Evolutionary conservation across 1,284 basidiomycete species (phyloP), one percentile per base, ranked within the genome.

Genomic region (Heterobasidion occidentale): DNA sequence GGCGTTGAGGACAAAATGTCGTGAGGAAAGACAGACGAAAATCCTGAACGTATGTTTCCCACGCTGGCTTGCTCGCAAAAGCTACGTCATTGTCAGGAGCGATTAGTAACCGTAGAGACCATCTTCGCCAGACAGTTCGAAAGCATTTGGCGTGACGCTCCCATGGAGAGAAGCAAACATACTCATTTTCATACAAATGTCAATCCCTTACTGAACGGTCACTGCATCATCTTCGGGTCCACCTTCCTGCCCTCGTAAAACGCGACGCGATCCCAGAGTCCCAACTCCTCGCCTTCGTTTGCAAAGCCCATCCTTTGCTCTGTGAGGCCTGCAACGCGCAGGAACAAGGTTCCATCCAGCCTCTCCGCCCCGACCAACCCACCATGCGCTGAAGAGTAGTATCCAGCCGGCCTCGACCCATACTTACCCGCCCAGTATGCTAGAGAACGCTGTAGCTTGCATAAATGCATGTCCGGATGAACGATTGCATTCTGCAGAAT

Each of bases 381-480:
- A 27, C 27, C 27, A 27, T 27, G 27, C 9, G 53, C 60, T 8
- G 27, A 27, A 27, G 58, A 59, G 52, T 68, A 70, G 49, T 67
- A 65, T 2, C 77, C 77, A 1, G 70, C 58, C 4, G 67, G 59
- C 8, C 72, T 65, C 35, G 66, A 62, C 6, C 83, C 81, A 55
- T 80, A 85, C 44, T 78, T 54, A n/a, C 65, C 58, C 0, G 71
- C 74, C 61, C 76, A 84, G 65, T 82, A 78, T 7, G 77, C 74
- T 33, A 88, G 67, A 3, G 84, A 71, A 17, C 86, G 75, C 62
- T 83, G 77, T 9, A 76, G 63, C 68, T 87, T 87, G 58, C 77
- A 74, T 2, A 86, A 64, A 64, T 88, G 86, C 57, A 86, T 81
- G 62, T 86, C 80, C 3, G 79, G 79, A 60, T 83, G 78, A 19